These are phyloP conservation scores for Myxozyma mucilagina DNA, from an alignment of 805 yeast species.

Conservation along the genomic window DNA sequence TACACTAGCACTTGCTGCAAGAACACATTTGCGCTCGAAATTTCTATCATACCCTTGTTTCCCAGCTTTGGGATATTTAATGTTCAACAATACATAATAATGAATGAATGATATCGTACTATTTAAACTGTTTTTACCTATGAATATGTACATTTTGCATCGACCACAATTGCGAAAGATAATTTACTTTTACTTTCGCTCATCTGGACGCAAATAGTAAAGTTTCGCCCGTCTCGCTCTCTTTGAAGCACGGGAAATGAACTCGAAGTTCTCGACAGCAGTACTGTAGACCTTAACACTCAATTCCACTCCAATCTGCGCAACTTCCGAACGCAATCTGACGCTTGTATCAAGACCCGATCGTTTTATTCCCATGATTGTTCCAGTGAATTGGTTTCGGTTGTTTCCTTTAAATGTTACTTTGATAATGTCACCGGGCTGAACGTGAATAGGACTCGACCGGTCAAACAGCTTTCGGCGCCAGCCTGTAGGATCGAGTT, in stretches of 20 bases:
- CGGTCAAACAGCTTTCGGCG: conserved; percentile 58
- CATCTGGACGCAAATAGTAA: conserved; percentile 68
- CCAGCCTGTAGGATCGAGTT: conserved; percentile 68
- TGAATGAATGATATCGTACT: too few species aligned
- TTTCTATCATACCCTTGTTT: too few species aligned
- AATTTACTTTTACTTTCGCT: background rate
- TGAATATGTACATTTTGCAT: background rate
- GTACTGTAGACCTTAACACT: conserved; percentile 83
- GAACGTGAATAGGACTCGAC: conserved; percentile 51
- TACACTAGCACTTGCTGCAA: too few species aligned
- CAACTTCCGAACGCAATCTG: conserved; percentile 77
- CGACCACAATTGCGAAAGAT: background rate
- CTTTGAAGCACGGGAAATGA: conserved; percentile 68
- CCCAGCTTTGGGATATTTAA: too few species aligned
- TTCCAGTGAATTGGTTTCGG: conserved; percentile 60
- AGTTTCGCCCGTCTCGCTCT: conserved; percentile 82
- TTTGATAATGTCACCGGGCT: conserved; percentile 81
- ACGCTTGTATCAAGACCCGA: conserved; percentile 71
- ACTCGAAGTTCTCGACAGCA: conserved; percentile 69
- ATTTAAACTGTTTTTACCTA: too few species aligned
- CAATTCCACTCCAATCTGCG: conserved; percentile 82
- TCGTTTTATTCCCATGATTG: conserved; percentile 73
- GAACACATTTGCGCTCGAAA: too few species aligned
- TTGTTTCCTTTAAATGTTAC: conserved; percentile 60
- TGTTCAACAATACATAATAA: too few species aligned